Base-by-base conservation (phyloP, 371 early-diverging fungal genomes). In the Batrachochytrium dendrobatidis region DNA sequence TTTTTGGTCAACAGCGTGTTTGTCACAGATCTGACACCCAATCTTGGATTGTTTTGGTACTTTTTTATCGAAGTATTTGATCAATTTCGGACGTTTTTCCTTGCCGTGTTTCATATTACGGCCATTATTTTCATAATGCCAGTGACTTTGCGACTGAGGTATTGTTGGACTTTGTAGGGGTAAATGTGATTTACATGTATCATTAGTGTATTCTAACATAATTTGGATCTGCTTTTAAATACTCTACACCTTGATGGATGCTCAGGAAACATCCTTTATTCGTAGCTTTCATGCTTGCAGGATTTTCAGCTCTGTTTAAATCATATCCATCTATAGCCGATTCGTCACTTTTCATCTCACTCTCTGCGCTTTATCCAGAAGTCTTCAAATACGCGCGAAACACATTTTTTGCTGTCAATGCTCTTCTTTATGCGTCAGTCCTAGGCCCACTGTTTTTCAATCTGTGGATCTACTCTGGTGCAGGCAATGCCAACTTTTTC, bases 61-160 rank as follows among this genome's bases (percentile, higher is more conserved):
- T 94, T 96, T 65, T 93, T 95, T 73, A 94, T 90, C 45, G 96
- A 98, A 68, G 91, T 98, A 71, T 98, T 98, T 80, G 94, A 95
- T 61, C 91, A 92, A 60, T 98, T 95, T 79, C 84, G 95, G 48
- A 69, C 83, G 0, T 95, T 96, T 68, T 98, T 95, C 73, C 65
- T 91, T 69, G 69, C 86, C 18, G 92, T 92, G 3, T 94, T 96
- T 68, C 95, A 94, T 69, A 77, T 95, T 34, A 85, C 89, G 30
- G 83, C 81, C 2, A 83, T 93, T 43, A 82, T 90, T 15, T 94
- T 91, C 72, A 81, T 82, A 1, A 76, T 86, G 0, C 97, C 97
- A 0, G 67, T 94, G 1, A 71, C 87, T 12, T 76, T 91, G 61
- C 78, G 83, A 22, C 77, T 91, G 46, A 61, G 76, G 90, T 87